phyloP scores from a whole-genome alignment of 352 stramenopile genomes.

The Globisporangium echinulatum region DNA sequence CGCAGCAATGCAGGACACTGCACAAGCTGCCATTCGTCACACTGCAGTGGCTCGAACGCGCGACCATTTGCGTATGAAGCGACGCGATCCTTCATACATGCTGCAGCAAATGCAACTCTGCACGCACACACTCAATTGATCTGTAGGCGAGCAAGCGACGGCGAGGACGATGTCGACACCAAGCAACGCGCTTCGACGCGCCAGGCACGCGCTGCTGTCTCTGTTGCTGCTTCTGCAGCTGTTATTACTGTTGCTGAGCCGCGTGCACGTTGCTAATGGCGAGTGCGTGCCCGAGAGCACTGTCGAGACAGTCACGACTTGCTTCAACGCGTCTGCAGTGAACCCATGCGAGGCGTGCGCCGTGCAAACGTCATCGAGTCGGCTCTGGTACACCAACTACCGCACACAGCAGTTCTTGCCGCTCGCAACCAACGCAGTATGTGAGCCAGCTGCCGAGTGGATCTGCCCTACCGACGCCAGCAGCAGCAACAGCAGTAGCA shows the following conservation, averaged over 20 bases:
- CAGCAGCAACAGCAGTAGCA: constrained; percentile 4
- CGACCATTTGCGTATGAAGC: too few species aligned
- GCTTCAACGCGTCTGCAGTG: neutral
- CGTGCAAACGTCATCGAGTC: neutral
- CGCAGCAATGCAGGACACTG: too few species aligned
- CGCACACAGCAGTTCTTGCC: neutral
- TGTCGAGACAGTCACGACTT: constrained; percentile 1
- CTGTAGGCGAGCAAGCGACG: too few species aligned
- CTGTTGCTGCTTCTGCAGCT: neutral
- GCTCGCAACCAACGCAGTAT: neutral
- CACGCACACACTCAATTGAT: too few species aligned
- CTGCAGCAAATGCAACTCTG: too few species aligned
- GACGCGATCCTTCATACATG: too few species aligned
- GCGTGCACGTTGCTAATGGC: neutral
- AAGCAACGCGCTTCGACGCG: neutral
- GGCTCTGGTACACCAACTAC: constrained; percentile 12
- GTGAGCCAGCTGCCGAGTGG: constrained; percentile 15
- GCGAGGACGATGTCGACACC: too few species aligned
- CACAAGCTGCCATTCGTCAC: too few species aligned
- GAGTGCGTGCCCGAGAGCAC: constrained; percentile 10
- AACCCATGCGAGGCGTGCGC: constrained; percentile 3
- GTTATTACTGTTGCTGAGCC: neutral
- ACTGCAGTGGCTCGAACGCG: too few species aligned
- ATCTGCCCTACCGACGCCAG: constrained; percentile 12
- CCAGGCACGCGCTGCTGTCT: neutral